Conservation (phyloP, 2,329 filamentous ascomycete genomes). For the Diaporthe helianthi region DNA sequence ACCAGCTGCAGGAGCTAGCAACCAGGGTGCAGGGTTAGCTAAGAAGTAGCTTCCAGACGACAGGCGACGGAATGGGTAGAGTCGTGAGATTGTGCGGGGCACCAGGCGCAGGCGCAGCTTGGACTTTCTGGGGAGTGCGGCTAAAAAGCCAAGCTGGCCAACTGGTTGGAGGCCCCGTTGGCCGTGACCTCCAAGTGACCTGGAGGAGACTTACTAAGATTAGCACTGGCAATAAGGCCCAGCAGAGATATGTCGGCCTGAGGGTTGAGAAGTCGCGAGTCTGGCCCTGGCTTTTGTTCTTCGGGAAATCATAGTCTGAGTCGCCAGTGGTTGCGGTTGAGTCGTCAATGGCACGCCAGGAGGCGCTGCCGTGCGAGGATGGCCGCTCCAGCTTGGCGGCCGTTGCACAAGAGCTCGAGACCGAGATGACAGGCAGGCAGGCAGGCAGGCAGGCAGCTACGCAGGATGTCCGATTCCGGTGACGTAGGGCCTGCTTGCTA, state of each 20-base stretch:
- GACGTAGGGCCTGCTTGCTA: slow-evolving; percentile 18
- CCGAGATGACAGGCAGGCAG: neutral
- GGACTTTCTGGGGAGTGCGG: slow-evolving; percentile 30
- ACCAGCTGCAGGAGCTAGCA: slow-evolving; percentile 60
- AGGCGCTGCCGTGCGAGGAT: slow-evolving; percentile 38
- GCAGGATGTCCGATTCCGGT: slow-evolving; percentile 20
- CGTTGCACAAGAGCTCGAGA: slow-evolving; percentile 46
- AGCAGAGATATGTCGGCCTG: slow-evolving; percentile 42
- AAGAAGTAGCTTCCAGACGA: slow-evolving; percentile 32
- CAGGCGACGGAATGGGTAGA: slow-evolving; percentile 22
- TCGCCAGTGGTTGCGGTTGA: slow-evolving; percentile 34
- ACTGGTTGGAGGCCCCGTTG: slow-evolving; percentile 26
- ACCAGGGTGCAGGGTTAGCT: slow-evolving; percentile 42
- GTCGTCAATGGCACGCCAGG: slow-evolving; percentile 41
- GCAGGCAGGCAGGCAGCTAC: neutral
- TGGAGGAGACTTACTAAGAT: slow-evolving; percentile 42
- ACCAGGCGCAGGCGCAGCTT: slow-evolving; percentile 30
- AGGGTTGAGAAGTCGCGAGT: slow-evolving; percentile 27
- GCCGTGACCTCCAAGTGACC: slow-evolving; percentile 25
- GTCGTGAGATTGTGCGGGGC: slow-evolving; percentile 35
- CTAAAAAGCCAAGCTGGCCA: slow-evolving; percentile 37
- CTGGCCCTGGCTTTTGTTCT: slow-evolving; percentile 26
- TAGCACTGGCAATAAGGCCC: slow-evolving; percentile 41
- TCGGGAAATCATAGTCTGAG: slow-evolving; percentile 34
- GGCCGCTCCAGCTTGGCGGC: slow-evolving; percentile 36